Evolutionary conservation across 305 asterid species (phyloP).

Genomic region (Salvia sclarea): DNA sequence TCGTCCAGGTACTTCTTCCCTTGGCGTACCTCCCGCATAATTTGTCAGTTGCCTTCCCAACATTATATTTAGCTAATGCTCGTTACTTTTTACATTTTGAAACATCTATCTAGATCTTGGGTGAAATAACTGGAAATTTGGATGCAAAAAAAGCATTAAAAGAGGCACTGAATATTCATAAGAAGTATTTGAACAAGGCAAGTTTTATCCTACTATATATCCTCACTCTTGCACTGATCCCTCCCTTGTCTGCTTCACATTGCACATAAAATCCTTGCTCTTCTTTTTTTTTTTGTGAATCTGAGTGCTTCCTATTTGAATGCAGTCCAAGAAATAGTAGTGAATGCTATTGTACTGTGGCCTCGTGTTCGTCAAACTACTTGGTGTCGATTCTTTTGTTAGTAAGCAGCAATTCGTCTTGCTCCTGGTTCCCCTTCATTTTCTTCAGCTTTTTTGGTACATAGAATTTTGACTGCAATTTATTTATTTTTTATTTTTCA

Average conservation of each 20-base stretch:
- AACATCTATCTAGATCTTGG: conserved; percentile 61
- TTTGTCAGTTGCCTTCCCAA: background rate
- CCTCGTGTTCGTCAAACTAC: conserved; percentile 10
- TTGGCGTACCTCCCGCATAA: background rate
- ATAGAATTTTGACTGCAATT: conserved; percentile 8
- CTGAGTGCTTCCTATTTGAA: conserved; percentile 26
- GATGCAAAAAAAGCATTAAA: conserved; percentile 83
- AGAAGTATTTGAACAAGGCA: conserved; percentile 85
- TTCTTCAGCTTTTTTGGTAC: background rate
- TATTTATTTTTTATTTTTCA: background rate
- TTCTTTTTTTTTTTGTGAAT: background rate
- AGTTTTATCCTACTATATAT: conserved; percentile 29
- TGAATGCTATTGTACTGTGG: conserved; percentile 13
- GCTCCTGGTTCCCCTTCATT: background rate
- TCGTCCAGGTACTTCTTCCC: conserved; percentile 58
- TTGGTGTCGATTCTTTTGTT: conserved; percentile 3
- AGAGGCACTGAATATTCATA: conserved; percentile 76
- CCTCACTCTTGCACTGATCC: background rate
- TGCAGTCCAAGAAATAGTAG: conserved; percentile 71
- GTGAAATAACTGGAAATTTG: conserved; percentile 86
- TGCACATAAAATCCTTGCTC: background rate
- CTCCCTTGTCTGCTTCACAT: background rate
- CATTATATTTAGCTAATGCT: background rate
- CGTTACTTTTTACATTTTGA: conserved; percentile 9
- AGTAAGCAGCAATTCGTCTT: conserved; percentile 2